Evolutionary conservation across 805 yeast species (phyloP).

Genomic region (Grigorovia transvaalensis): DNA sequence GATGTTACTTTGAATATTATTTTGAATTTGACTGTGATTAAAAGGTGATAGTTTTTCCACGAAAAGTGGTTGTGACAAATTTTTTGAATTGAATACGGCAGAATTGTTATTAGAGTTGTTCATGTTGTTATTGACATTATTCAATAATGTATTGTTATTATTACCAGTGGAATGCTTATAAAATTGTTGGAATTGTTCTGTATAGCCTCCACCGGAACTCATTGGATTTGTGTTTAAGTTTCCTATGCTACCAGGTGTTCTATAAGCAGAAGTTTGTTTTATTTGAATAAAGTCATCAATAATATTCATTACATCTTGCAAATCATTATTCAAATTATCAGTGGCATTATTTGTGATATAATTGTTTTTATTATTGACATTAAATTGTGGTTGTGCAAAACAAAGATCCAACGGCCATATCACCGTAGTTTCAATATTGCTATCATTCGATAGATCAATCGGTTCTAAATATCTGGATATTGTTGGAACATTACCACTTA

Average conservation of each 20-base stretch:
- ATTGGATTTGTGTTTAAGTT: conserved; percentile 20
- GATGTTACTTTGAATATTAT: not conserved
- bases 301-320: conserved; percentile 28
- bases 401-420: conserved; percentile 69
- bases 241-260: conserved; percentile 28
- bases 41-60: not conserved
- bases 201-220: conserved; percentile 26
- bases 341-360: not conserved
- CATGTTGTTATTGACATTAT: not conserved
- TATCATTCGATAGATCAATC: conserved; percentile 32
- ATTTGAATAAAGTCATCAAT: conserved; percentile 33
- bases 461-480: conserved; percentile 45
- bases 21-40: not conserved
- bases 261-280: conserved; percentile 30
- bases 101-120: not conserved
- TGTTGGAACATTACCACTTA: conserved; percentile 57
- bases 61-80: not conserved
- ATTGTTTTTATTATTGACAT: not conserved
- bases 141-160: not conserved
- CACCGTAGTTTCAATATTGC: conserved; percentile 34
- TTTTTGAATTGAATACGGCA: not conserved
- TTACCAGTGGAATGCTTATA: conserved; percentile 11
- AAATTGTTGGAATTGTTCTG: conserved; percentile 24
- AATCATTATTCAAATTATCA: conserved; percentile 7
- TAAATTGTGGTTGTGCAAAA: conserved; percentile 38